These are phyloP conservation scores for Fusarium heterosporum DNA, from an alignment of 2,329 filamentous ascomycete genomes.

Conservation along the genomic window DNA sequence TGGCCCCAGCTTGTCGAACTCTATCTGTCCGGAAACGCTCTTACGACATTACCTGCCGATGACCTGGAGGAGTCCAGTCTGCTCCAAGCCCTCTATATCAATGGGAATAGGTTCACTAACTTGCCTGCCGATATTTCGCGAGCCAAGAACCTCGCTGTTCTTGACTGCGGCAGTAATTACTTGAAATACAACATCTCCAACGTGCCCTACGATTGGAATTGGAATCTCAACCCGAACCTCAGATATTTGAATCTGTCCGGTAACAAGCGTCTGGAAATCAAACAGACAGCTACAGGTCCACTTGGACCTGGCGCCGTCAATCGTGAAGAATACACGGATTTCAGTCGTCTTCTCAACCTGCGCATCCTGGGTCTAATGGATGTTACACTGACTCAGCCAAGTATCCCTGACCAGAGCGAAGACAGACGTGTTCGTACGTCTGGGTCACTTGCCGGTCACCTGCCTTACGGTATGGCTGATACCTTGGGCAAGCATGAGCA, in stretches of 20 bases:
- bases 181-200: slow-evolving; percentile 99
- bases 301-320: slow-evolving; percentile 66
- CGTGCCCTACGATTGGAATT: slow-evolving; percentile 99
- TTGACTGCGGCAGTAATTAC: slow-evolving; percentile 94
- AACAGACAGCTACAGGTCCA: slow-evolving; percentile 63
- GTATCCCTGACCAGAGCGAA: slow-evolving; percentile 93
- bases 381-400: slow-evolving; percentile 92
- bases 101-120: slow-evolving; percentile 97
- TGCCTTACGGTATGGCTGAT: slow-evolving; percentile 98
- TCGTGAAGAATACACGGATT: slow-evolving; percentile 82
- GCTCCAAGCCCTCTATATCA: slow-evolving; percentile 91
- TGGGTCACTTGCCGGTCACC: slow-evolving; percentile 88
- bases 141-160: slow-evolving; percentile 88
- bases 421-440: slow-evolving; percentile 96
- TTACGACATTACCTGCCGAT: slow-evolving; percentile 91
- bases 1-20: slow-evolving; percentile 93
- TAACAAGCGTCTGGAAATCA: slow-evolving; percentile 96
- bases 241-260: slow-evolving; percentile 96
- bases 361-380: slow-evolving; percentile 96
- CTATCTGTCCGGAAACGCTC: slow-evolving; percentile 93
- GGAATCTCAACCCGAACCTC: slow-evolving; percentile 97
- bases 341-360: slow-evolving; percentile 84
- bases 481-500: slow-evolving; percentile 94
- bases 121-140: slow-evolving; percentile 95
- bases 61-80: slow-evolving; percentile 91